Evolutionary conservation across 2,329 filamentous ascomycete species (phyloP).

Genomic region (Pestalotiopsis sp.): DNA sequence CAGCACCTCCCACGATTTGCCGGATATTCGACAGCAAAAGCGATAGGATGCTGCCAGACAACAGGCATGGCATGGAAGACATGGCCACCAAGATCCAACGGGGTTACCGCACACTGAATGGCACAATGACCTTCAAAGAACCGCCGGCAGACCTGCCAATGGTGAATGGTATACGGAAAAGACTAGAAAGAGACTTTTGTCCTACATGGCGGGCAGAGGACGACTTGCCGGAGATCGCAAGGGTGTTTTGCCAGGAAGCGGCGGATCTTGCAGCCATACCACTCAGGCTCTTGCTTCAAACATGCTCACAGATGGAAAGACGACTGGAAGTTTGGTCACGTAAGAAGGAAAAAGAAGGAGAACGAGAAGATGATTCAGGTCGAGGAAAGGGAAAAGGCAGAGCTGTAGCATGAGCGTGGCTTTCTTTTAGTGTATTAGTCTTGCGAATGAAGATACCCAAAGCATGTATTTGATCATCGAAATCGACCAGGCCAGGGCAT

Average conservation of each 20-base stretch:
- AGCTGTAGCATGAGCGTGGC: neutral
- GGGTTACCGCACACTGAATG: slow-evolving; percentile 24
- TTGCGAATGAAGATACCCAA: neutral
- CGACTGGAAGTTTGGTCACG: slow-evolving; percentile 37
- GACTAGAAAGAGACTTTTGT: slow-evolving; percentile 26
- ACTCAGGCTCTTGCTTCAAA: slow-evolving; percentile 34
- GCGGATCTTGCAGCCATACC: slow-evolving; percentile 41
- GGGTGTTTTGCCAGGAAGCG: slow-evolving; percentile 43
- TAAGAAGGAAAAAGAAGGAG: slow-evolving; percentile 25
- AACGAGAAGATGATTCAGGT: neutral
- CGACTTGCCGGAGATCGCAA: slow-evolving; percentile 45
- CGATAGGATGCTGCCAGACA: slow-evolving; percentile 11
- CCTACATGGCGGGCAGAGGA: slow-evolving; percentile 37
- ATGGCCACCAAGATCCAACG: slow-evolving; percentile 16
- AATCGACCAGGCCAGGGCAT: neutral
- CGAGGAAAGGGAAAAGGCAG: slow-evolving; percentile 21
- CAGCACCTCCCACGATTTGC: neutral
- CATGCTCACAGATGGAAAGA: slow-evolving; percentile 39
- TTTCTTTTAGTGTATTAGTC: neutral
- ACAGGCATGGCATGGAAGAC: neutral
- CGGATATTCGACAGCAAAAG: slow-evolving; percentile 1
- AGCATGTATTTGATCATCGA: neutral
- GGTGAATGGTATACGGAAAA: neutral
- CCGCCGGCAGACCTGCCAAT: slow-evolving; percentile 8
- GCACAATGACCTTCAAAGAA: slow-evolving; percentile 19